phyloP scores from a whole-genome alignment of 2,329 filamentous ascomycete species.

The Ascochyta lentis region DNA sequence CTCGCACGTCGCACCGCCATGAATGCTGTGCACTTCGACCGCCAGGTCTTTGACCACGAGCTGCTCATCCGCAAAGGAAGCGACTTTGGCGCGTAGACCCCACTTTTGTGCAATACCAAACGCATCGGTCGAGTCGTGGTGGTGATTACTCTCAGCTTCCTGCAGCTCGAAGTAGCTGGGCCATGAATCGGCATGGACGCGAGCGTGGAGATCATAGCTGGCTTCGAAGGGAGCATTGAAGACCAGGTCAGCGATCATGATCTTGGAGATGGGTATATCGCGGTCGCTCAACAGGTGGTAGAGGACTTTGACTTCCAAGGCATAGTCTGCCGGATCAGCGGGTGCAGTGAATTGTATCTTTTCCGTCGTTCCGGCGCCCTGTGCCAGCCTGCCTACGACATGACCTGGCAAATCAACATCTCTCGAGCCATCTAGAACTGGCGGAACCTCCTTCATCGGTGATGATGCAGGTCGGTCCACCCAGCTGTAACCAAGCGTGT shows the following conservation, averaged over 20 bases:
- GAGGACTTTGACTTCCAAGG: slow-evolving; percentile 73
- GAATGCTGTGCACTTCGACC: slow-evolving; percentile 66
- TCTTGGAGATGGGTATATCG: slow-evolving; percentile 81
- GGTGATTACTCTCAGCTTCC: slow-evolving; percentile 43
- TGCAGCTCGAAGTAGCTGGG: slow-evolving; percentile 81
- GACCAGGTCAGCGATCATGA: slow-evolving; percentile 70
- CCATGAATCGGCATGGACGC: slow-evolving; percentile 80
- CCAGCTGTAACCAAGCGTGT: slow-evolving; percentile 56
- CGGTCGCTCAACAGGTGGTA: slow-evolving; percentile 83
- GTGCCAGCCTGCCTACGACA: slow-evolving; percentile 44
- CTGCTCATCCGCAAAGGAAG: slow-evolving; percentile 75
- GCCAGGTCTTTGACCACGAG: slow-evolving; percentile 69
- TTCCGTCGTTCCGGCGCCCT: slow-evolving; percentile 41
- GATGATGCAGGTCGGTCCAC: slow-evolving; percentile 46
- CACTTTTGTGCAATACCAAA: slow-evolving; percentile 80
- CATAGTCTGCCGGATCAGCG: slow-evolving; percentile 62
- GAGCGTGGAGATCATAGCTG: slow-evolving; percentile 84
- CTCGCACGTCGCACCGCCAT: slow-evolving; percentile 67
- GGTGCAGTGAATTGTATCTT: slow-evolving; percentile 51
- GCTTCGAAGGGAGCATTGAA: slow-evolving; percentile 88
- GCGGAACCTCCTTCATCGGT: slow-evolving; percentile 40
- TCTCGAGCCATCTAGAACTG: slow-evolving; percentile 28
- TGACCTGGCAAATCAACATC: slow-evolving; percentile 47
- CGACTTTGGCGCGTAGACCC: slow-evolving; percentile 73
- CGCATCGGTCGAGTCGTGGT: slow-evolving; percentile 45